Evolutionary conservation across 768 basidiomycete genomes (phyloP).

Genomic region (Thelephora aurantiotincta): DNA sequence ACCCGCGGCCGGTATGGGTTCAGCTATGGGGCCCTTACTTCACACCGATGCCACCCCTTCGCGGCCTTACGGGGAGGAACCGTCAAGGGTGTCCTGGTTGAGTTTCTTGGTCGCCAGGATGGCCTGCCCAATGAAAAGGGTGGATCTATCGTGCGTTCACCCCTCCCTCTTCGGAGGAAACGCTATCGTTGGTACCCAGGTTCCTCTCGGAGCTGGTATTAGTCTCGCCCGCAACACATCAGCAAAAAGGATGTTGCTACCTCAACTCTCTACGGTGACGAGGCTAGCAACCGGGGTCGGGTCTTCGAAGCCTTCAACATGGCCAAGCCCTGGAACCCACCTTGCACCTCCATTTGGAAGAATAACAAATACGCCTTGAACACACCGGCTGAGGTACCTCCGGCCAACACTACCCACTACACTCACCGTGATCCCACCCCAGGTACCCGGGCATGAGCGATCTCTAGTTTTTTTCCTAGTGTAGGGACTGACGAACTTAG

Average conservation of each 20-base stretch:
- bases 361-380: conserved; percentile 99
- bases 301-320: conserved; percentile 99
- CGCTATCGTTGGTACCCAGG: conserved; percentile 98
- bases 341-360: conserved; percentile 90
- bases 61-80: conserved; percentile 90
- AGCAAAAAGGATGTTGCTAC: conserved; percentile 55
- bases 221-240: conserved; percentile 85
- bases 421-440: conserved; percentile 96
- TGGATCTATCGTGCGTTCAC: conserved; percentile 99
- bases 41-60: conserved; percentile 97
- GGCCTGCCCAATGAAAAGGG: conserved; percentile 98
- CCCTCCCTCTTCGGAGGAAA: conserved; percentile 97
- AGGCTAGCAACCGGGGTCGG: conserved; percentile 98
- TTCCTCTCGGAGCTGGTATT: conserved; percentile 88
- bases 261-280: conserved; percentile 94
- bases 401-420: conserved; percentile 90
- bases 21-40: conserved; percentile 77
- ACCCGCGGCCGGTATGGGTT: conserved; percentile 93
- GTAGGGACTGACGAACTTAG: background rate
- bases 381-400: conserved; percentile 86
- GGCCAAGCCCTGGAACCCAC: conserved; percentile 95
- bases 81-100: conserved; percentile 80
- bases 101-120: conserved; percentile 77
- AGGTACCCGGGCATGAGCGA: conserved; percentile 63
- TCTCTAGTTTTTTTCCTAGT: background rate